Percentiles rank a stretch among this genome's conserved stretches.
phyloP scores from a whole-genome alignment of 768 basidiomycete species.

The Calocera cornea region DNA sequence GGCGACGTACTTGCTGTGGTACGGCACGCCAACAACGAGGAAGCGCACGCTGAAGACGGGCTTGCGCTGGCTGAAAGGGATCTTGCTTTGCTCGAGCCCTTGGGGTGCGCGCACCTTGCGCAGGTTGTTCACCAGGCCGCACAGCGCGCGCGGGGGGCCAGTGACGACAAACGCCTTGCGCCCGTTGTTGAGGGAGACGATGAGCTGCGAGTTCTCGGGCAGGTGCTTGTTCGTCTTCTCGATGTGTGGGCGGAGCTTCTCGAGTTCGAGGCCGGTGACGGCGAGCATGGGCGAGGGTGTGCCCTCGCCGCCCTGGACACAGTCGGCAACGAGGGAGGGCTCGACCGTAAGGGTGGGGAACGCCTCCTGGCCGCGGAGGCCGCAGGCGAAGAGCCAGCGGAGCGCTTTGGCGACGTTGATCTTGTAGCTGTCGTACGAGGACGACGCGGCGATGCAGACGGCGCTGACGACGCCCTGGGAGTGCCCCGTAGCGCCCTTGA shows the following conservation, averaged over 20 bases:
- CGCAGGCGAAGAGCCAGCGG: constrained; percentile 85
- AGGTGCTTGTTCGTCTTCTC: constrained; percentile 79
- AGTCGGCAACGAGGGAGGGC: constrained; percentile 72
- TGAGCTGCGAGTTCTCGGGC: constrained; percentile 59
- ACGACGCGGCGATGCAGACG: constrained; percentile 71
- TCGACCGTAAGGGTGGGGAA: constrained; percentile 89
- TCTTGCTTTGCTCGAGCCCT: constrained; percentile 86
- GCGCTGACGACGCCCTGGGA: constrained; percentile 95
- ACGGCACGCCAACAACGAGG: constrained; percentile 89
- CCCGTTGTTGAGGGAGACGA: constrained; percentile 86
- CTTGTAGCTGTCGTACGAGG: constrained; percentile 57
- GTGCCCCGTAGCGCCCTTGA: constrained; percentile 87
- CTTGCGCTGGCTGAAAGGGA: constrained; percentile 87
- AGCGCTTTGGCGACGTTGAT: constrained; percentile 70
- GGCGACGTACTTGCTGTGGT: constrained; percentile 76
- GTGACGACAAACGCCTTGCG: constrained; percentile 84
- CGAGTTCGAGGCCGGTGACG: constrained; percentile 64
- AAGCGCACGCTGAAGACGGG: constrained; percentile 86
- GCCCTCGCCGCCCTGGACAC: constrained; percentile 87
- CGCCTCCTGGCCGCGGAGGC: constrained; percentile 81
- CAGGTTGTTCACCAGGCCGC: constrained; percentile 82
- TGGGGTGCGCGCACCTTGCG: constrained; percentile 78
- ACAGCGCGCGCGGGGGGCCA: constrained; percentile 80
- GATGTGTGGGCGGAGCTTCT: constrained; percentile 69
- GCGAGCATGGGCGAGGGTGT: constrained; percentile 87